A percentile compares a stretch with the other conserved stretches of the same genome.
These are phyloP conservation scores for Lentinula lateritia DNA, from an alignment of 768 basidiomycete genomes.

Conservation along the genomic window DNA sequence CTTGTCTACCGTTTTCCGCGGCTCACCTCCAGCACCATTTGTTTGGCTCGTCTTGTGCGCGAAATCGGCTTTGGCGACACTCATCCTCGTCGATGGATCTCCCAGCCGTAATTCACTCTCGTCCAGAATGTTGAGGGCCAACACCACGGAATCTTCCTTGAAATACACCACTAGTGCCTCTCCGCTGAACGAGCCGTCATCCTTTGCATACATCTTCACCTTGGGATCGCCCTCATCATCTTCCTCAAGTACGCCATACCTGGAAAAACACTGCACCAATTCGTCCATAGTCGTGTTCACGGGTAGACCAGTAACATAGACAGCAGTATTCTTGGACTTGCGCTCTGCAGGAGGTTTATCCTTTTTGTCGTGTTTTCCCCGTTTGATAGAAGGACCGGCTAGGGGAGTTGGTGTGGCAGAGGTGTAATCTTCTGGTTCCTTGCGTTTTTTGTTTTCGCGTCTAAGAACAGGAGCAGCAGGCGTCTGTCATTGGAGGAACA, in stretches of 20 bases:
- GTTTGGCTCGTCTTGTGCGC: constrained; percentile 53
- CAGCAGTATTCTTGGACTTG: constrained; percentile 87
- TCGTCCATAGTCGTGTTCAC: constrained; percentile 68
- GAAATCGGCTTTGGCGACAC: constrained; percentile 73
- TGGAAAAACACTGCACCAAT: constrained; percentile 81
- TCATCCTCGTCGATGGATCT: constrained; percentile 67
- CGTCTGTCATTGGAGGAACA: constrained; percentile 38
- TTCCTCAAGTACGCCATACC: constrained; percentile 89
- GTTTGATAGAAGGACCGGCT: constrained; percentile 57
- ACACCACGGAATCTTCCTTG: constrained; percentile 89
- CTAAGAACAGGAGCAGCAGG: constrained; percentile 84
- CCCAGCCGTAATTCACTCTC: constrained; percentile 89
- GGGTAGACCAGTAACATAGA: constrained; percentile 86
- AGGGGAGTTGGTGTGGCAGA: constrained; percentile 41
- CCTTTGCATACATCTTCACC: constrained; percentile 91
- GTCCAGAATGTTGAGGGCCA: constrained; percentile 83
- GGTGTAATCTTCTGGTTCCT: constrained; percentile 67
- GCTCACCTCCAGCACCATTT: constrained; percentile 35
- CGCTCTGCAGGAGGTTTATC: constrained; percentile 40
- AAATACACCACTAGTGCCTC: constrained; percentile 96
- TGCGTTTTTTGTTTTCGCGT: constrained; percentile 77
- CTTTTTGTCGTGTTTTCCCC: constrained; percentile 54
- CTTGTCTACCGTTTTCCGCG: constrained; percentile 65
- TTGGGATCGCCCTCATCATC: constrained; percentile 89
- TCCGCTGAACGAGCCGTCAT: constrained; percentile 84